Conservation (phyloP, 75 land plant genomes). For the Pinus taeda region DNA sequence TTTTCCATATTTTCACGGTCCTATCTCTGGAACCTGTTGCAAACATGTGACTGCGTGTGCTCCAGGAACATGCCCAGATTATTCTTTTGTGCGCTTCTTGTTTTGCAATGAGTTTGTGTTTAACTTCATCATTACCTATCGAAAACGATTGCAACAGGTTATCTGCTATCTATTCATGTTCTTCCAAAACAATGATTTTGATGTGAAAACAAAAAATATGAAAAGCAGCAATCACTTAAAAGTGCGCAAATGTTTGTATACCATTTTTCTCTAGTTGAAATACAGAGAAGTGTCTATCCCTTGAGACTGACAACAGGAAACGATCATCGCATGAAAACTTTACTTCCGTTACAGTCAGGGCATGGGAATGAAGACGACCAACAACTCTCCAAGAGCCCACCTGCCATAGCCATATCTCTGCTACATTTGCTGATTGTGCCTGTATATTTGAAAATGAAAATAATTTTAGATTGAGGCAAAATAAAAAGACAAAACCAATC, state of each 20-base stretch:
- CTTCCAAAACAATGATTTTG: neutral
- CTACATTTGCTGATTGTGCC: constrained; percentile 87
- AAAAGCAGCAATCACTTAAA: constrained; percentile 7
- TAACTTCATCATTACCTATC: constrained; percentile 38
- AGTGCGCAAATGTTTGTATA: constrained; percentile 11
- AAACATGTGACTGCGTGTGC: constrained; percentile 64
- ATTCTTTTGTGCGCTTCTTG: constrained; percentile 94
- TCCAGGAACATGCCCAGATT: constrained; percentile 98
- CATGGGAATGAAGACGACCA: constrained; percentile 83
- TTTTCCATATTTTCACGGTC: constrained; percentile 82
- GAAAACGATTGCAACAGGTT: neutral
- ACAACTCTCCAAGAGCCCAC: constrained; percentile 81
- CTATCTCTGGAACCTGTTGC: constrained; percentile 96
- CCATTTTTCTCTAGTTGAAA: constrained; percentile 53
- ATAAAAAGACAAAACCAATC: neutral
- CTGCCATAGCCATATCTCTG: constrained; percentile 98
- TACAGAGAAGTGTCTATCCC: constrained; percentile 92
- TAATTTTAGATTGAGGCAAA: neutral
- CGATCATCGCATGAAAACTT: constrained; percentile 79
- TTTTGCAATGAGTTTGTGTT: constrained; percentile 49
- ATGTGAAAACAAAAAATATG: neutral
- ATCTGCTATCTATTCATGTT: neutral
- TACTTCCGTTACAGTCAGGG: constrained; percentile 88
- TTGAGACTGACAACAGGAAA: constrained; percentile 83
- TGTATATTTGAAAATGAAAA: constrained; percentile 21